A percentile compares a stretch with the other conserved stretches of the same genome.
Conservation (phyloP, 2,329 filamentous ascomycete genomes). For the Xylariaceae sp. region DNA sequence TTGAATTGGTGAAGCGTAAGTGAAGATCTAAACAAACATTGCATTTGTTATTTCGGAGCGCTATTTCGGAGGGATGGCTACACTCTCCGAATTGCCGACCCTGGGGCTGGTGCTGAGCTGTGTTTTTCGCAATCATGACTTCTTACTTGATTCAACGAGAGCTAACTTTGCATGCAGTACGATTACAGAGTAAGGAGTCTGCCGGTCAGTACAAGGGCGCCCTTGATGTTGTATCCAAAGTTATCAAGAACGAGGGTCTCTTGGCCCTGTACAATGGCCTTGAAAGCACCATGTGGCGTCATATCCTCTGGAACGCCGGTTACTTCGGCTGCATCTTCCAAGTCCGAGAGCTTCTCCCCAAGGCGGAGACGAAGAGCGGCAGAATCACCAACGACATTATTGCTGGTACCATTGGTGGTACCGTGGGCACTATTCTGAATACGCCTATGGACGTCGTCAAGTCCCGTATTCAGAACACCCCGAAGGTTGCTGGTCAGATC, state of each 20-base stretch:
- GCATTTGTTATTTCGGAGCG: neutral
- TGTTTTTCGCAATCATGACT: neutral
- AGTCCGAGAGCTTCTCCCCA: conserved; percentile 76
- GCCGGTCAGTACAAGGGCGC: conserved; percentile 82
- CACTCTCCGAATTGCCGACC: neutral
- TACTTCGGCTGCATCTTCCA: conserved; percentile 97
- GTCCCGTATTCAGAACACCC: conserved; percentile 91
- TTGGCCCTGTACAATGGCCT: conserved; percentile 94
- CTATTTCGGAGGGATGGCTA: neutral
- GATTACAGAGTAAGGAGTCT: conserved; percentile 90
- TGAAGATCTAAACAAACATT: conserved; percentile 4
- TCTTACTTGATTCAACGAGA: neutral
- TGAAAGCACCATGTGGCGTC: conserved; percentile 94
- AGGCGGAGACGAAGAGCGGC: conserved; percentile 69
- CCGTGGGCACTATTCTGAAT: conserved; percentile 82
- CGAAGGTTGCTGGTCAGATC: conserved; percentile 70
- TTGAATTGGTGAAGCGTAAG: conserved; percentile 67
- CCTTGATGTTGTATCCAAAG: conserved; percentile 75
- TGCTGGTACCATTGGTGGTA: conserved; percentile 83
- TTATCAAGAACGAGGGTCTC: conserved; percentile 73
- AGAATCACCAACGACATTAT: conserved; percentile 85
- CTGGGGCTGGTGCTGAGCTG: neutral
- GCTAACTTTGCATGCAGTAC: conserved; percentile 47
- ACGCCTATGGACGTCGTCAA: conserved; percentile 65
- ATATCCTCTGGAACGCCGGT: conserved; percentile 54